phyloP scores from a whole-genome alignment of 495 filamentous ascomycete species.

The Trichoderma parareesei region DNA sequence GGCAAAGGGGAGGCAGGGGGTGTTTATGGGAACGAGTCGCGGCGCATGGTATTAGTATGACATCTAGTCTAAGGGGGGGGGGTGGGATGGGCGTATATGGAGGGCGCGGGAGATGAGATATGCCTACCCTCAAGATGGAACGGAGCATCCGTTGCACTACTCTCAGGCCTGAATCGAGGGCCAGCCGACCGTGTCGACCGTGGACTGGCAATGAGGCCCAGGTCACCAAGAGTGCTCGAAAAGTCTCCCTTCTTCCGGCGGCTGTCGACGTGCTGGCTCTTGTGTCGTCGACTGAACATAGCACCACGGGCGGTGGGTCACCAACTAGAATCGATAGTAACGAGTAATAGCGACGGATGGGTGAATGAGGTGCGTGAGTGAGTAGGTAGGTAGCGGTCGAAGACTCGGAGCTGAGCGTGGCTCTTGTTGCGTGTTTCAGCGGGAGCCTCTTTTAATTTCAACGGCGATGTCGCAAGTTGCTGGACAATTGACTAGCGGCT shows the following conservation, averaged over 20 bases:
- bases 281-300: slow-evolving; percentile 8
- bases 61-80: too few relatives aligned
- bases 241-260: neutral
- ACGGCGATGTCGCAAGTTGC: slow-evolving; percentile 1
- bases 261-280: neutral
- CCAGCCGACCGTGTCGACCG: neutral
- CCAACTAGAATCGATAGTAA: slow-evolving; percentile 3
- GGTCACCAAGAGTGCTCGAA: neutral
- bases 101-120: neutral
- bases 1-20: slow-evolving; percentile 2
- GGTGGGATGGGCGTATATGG: neutral
- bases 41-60: neutral
- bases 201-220: slow-evolving; percentile 2
- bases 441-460: neutral
- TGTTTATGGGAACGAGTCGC: neutral
- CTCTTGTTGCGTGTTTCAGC: slow-evolving; percentile 4
- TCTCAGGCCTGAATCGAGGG: neutral
- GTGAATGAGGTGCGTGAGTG: too few relatives aligned
- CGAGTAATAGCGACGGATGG: too few relatives aligned
- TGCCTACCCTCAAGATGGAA: slow-evolving; percentile 6
- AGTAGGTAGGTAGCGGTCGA: neutral
- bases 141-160: slow-evolving; percentile 9
- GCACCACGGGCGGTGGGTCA: slow-evolving; percentile 5
- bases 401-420: neutral
- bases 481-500: neutral